A percentile compares a stretch with the other conserved stretches of the same genome.
phyloP scores from a whole-genome alignment of 805 yeast genomes.

The Myxozyma geophila region DNA sequence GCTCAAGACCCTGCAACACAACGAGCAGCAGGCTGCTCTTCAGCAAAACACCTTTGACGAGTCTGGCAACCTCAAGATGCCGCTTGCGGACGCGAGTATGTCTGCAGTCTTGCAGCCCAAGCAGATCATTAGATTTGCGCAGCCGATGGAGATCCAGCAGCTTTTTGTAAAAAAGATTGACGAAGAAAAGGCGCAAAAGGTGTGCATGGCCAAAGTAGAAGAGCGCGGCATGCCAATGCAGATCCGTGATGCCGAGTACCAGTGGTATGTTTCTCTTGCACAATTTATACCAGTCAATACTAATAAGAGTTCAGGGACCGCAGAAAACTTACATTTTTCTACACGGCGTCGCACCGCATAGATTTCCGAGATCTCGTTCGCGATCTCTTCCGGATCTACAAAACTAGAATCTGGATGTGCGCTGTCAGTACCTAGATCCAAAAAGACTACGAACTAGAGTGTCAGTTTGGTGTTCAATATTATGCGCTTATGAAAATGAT shows the following conservation, averaged over 20 bases:
- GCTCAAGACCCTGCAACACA: constrained; percentile 66
- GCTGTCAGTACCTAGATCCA: constrained; percentile 51
- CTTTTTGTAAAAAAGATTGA: constrained; percentile 63
- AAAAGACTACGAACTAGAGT: neutral
- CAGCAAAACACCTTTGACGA: constrained; percentile 47
- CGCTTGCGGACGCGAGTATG: constrained; percentile 12
- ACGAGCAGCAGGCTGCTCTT: constrained; percentile 72
- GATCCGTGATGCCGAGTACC: constrained; percentile 79
- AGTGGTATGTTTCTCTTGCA: constrained; percentile 51
- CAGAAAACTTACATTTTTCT: constrained; percentile 77
- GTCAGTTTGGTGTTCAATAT: neutral
- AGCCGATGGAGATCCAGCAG: constrained; percentile 62
- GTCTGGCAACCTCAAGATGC: constrained; percentile 28
- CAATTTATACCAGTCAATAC: neutral
- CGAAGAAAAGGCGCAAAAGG: constrained; percentile 68
- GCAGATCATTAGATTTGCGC: constrained; percentile 66
- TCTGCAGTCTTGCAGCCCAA: constrained; percentile 55
- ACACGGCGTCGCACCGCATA: constrained; percentile 64
- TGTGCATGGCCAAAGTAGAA: constrained; percentile 63
- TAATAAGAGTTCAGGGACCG: constrained; percentile 53
- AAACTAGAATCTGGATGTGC: constrained; percentile 89
- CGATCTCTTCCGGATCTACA: constrained; percentile 73
- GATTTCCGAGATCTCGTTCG: constrained; percentile 79
- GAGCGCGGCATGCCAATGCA: constrained; percentile 58
- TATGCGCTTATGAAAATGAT: neutral